Evolutionary conservation across 2,329 filamentous ascomycete genomes (phyloP).

Genomic region (Aspergillus aculeatinus): DNA sequence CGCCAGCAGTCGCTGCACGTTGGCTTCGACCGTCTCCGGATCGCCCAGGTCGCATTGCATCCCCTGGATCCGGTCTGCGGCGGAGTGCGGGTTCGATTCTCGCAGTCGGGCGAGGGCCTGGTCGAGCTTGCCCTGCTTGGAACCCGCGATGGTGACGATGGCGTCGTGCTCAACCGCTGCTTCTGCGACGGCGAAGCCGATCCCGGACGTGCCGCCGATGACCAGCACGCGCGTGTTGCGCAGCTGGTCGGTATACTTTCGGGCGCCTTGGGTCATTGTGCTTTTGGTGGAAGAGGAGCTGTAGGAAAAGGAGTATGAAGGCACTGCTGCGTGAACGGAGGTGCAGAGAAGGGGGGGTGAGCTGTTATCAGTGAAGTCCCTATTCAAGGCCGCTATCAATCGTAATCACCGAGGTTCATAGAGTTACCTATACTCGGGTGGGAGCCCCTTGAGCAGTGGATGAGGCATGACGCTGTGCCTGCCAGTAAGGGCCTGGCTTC

Average conservation of each 20-base stretch:
- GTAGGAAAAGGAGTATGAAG: no score
- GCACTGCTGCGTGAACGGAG: no score
- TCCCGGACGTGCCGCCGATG: conserved; percentile 54
- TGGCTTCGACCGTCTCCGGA: conserved; percentile 44
- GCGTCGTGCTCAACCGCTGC: conserved; percentile 51
- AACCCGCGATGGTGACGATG: conserved; percentile 51
- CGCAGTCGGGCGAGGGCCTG: conserved; percentile 43
- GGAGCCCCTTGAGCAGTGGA: no score
- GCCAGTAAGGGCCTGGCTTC: no score
- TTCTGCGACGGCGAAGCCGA: conserved; percentile 55
- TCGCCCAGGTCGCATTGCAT: conserved; percentile 47
- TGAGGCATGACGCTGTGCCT: no score
- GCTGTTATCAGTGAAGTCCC: no score
- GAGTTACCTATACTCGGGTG: no score
- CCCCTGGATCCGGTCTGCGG: conserved; percentile 38
- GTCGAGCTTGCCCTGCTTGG: conserved; percentile 40
- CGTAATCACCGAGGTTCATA: no score
- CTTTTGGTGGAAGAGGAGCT: no score
- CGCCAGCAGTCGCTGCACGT: conserved; percentile 44
- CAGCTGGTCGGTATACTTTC: conserved; percentile 42
- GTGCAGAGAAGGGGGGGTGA: no score
- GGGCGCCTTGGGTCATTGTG: no score
- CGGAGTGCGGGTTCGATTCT: conserved; percentile 41
- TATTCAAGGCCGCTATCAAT: no score
- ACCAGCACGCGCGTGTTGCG: conserved; percentile 48